Conservation (phyloP, 352 stramenopile species). For the Blastocystis sp. region DNA sequence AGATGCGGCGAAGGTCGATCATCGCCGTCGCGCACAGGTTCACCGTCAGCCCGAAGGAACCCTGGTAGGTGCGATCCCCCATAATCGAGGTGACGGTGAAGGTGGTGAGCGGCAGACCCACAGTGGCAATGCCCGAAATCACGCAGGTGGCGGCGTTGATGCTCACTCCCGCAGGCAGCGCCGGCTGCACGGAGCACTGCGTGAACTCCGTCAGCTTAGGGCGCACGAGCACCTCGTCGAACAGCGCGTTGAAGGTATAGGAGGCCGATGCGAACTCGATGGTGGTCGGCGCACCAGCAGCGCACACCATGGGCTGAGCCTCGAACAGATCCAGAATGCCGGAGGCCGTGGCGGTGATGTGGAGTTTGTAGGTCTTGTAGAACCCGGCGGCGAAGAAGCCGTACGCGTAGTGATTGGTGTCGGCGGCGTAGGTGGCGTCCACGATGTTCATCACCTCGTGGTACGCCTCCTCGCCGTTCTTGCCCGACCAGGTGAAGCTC, state of each 20-base stretch:
- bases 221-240: background rate
- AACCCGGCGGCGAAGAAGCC: background rate
- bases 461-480: background rate
- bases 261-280: background rate
- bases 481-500: background rate
- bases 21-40: background rate
- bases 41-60: background rate
- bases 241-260: background rate
- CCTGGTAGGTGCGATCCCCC: background rate
- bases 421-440: background rate
- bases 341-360: background rate
- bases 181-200: background rate
- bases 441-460: background rate
- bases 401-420: background rate
- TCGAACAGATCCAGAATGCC: background rate
- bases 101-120: background rate
- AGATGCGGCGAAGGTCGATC: constrained; percentile 1
- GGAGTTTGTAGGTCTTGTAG: background rate
- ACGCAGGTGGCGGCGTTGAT: background rate
- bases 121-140: background rate
- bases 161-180: background rate
- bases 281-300: background rate
- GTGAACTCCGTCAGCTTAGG: background rate
- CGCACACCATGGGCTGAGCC: constrained; percentile 14
- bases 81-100: constrained; percentile 14